Evolutionary conservation across 257 asterid species (phyloP).

Genomic region (Solanum chiquidenum): DNA sequence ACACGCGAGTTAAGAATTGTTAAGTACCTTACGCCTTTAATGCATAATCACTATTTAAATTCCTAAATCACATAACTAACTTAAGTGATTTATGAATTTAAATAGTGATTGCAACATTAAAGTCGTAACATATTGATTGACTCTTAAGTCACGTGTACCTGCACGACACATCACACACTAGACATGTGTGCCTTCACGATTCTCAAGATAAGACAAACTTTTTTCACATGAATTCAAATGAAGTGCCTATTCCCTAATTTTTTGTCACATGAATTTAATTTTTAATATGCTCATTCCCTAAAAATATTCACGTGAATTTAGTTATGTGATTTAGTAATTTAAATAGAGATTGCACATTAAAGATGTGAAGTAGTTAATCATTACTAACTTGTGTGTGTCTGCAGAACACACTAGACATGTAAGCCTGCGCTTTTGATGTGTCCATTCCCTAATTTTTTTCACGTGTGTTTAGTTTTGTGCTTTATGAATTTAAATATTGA

Average conservation of each 20-base stretch:
- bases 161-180: not conserved
- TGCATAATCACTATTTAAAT: not conserved
- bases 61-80: not conserved
- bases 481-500: not conserved
- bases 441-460: not conserved
- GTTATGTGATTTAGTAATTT: not conserved
- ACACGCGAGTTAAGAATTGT: not conserved
- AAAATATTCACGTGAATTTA: too few species aligned
- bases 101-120: not conserved
- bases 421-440: not conserved
- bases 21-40: too few species aligned
- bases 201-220: not conserved
- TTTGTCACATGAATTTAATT: not conserved
- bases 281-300: not conserved
- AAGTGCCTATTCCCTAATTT: not conserved
- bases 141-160: not conserved
- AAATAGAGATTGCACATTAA: not conserved
- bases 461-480: not conserved
- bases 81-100: too few species aligned
- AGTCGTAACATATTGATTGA: not conserved
- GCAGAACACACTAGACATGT: not conserved
- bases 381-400: not conserved
- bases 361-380: not conserved
- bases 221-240: too few species aligned
- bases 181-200: not conserved